phyloP scores from a whole-genome alignment of 2,329 filamentous ascomycete species.

The Anthostomella pinea region DNA sequence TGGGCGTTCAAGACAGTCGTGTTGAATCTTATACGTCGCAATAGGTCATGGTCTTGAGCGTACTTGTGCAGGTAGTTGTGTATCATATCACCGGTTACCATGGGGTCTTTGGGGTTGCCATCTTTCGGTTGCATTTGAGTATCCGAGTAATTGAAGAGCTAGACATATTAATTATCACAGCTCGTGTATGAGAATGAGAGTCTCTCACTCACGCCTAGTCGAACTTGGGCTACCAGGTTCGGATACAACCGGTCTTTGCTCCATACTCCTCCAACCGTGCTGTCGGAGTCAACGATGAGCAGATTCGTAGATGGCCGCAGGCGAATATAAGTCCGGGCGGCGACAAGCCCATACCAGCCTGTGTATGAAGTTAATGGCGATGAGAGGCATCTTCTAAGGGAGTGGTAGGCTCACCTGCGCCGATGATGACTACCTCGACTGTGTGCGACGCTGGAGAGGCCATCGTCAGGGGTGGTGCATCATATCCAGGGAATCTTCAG shows the following conservation, averaged over 20 bases:
- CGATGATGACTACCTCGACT: slow-evolving; percentile 24
- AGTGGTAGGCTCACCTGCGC: slow-evolving; percentile 19
- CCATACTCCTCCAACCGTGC: slow-evolving; percentile 24
- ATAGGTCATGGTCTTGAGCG: slow-evolving; percentile 24
- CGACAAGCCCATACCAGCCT: slow-evolving; percentile 25
- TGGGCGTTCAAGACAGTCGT: slow-evolving; percentile 21
- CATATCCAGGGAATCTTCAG: too few species aligned
- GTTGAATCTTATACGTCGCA: slow-evolving; percentile 25
- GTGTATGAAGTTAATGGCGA: too few species aligned
- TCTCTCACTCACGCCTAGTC: slow-evolving; percentile 18
- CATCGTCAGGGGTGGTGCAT: too few species aligned
- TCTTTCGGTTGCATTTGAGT: slow-evolving; percentile 22
- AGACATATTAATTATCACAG: slow-evolving; percentile 4
- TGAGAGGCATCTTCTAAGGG: too few species aligned
- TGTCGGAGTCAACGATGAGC: slow-evolving; percentile 24
- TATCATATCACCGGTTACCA: slow-evolving; percentile 27
- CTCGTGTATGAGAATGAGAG: background rate
- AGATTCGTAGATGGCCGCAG: slow-evolving; percentile 21
- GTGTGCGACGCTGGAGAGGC: too few species aligned
- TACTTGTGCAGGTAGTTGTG: slow-evolving; percentile 26
- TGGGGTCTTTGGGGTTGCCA: slow-evolving; percentile 18
- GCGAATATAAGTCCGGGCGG: slow-evolving; percentile 23
- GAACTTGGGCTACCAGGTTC: slow-evolving; percentile 23
- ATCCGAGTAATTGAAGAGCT: slow-evolving; percentile 26
- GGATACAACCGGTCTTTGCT: slow-evolving; percentile 26